A percentile compares a stretch with the other conserved stretches of the same genome.
phyloP scores from a whole-genome alignment of 768 basidiomycete genomes.

The Lentinula aciculospora region DNA sequence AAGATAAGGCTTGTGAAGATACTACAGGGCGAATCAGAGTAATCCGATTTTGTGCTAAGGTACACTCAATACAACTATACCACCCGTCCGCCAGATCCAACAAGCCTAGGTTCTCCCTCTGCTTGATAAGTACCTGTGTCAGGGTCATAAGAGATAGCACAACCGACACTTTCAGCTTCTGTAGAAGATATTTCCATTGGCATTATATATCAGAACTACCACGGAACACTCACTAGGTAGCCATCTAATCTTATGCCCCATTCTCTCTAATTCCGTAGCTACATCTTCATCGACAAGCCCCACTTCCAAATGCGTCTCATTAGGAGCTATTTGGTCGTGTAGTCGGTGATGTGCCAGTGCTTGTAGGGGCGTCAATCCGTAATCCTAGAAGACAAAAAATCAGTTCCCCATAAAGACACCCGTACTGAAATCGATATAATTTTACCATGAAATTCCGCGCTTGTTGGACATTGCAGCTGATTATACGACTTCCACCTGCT shows the following conservation, averaged over 20 bases:
- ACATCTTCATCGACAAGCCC: background rate
- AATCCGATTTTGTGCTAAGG: background rate
- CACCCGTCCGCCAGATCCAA: background rate
- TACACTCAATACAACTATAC: background rate
- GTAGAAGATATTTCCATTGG: background rate
- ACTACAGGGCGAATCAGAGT: background rate
- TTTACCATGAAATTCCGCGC: constrained; percentile 1
- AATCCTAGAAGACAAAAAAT: background rate
- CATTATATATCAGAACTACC: background rate
- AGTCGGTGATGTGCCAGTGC: constrained; percentile 1
- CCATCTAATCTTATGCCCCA: background rate
- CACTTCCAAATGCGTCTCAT: background rate
- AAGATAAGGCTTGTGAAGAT: constrained; percentile 28
- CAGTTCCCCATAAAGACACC: background rate
- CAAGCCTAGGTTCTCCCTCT: background rate
- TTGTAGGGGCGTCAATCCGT: background rate
- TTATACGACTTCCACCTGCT: constrained; percentile 1
- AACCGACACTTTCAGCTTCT: background rate
- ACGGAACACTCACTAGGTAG: background rate
- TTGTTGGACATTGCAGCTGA: constrained; percentile 1
- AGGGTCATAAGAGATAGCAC: background rate
- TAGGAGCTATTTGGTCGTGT: background rate
- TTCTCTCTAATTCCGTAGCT: background rate
- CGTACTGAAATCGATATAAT: too few species aligned
- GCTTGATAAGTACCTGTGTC: background rate